Conservation (phyloP, 2,329 filamentous ascomycete genomes). For the Nigrospora sphaerica region DNA sequence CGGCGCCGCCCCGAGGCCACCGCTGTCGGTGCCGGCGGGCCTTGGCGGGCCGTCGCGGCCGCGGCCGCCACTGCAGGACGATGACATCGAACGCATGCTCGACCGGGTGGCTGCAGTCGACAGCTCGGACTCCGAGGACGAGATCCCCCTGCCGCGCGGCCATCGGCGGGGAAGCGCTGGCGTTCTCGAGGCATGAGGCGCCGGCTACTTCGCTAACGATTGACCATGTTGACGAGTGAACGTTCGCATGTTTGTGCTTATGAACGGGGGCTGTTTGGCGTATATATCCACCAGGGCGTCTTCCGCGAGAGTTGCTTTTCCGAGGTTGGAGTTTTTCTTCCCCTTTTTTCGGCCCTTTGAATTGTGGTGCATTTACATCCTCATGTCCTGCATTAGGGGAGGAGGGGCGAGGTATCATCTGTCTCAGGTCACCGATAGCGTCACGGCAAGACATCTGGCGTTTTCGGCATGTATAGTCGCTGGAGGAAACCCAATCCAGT, state of each 20-base stretch:
- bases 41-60: conserved; percentile 32
- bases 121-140: conserved; percentile 50
- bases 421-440: not conserved
- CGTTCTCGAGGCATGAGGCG: conserved; percentile 1
- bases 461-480: too few species aligned
- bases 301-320: not conserved
- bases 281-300: not conserved
- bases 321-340: not conserved
- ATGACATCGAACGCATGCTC: conserved; percentile 53
- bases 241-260: not conserved
- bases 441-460: too few species aligned
- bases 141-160: conserved; percentile 41
- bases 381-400: conserved; percentile 7
- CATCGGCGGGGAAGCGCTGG: conserved; percentile 7
- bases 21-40: conserved; percentile 41
- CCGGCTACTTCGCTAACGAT: not conserved
- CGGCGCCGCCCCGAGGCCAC: conserved; percentile 23
- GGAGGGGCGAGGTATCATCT: not conserved
- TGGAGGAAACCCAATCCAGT: too few species aligned
- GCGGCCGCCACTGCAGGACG: conserved; percentile 38
- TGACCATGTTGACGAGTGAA: not conserved
- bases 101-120: conserved; percentile 44
- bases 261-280: not conserved
- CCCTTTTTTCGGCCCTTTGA: not conserved
- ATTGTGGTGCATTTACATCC: conserved; percentile 9